Base-by-base conservation (phyloP, 2,329 filamentous ascomycete genomes). In the Pyrenophora seminiperda region DNA sequence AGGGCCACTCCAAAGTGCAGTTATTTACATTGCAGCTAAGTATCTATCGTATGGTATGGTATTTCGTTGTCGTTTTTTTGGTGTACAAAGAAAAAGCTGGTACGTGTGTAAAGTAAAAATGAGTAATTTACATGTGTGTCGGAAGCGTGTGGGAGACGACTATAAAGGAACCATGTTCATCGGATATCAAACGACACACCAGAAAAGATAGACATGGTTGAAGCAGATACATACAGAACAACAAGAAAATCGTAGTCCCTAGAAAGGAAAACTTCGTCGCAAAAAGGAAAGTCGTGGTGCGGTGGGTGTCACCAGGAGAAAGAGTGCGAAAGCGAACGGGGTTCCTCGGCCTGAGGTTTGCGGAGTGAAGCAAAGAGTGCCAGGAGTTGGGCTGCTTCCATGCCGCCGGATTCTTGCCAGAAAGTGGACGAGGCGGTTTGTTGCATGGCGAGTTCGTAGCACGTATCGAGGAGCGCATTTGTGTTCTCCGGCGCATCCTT, bases 371-470 rank as follows among this genome's bases (percentile, higher is more conserved):
- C 67, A 37, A 72, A 72, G n/a, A 73, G 50, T 1, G 60, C 51
- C 2, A 73, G 56, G 1, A 73, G 53, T 41, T 71, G 61, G 3
- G 65, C 59, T 5, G 69, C 70, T 44, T 73, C 70, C 2, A 70
- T 41, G 1, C 63, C 68, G 0, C 68, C 68, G 2, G 50, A 53
- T 38, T 72, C 70, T 38, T 70, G 64, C 70, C 70, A 73, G 27
- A 73, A 73, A 1, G 62, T 65, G 1, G 68, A 56, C 0, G 54
- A 41, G 1, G 61, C 41, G 1, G 68, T 53, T 49, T 72, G 69
- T 41, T 68, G 70, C 67, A 73, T 70, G 1, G 70, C 68, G 0
- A 73, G 59, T 9, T 68, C 66, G 27, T 72, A 73, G 53, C 70
- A 73, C 0, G 63, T 67, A 32, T 72, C 65, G 9, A 73, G 66